phyloP scores from a whole-genome alignment of 2,329 filamentous ascomycete species.

The Trichoderma breve region DNA sequence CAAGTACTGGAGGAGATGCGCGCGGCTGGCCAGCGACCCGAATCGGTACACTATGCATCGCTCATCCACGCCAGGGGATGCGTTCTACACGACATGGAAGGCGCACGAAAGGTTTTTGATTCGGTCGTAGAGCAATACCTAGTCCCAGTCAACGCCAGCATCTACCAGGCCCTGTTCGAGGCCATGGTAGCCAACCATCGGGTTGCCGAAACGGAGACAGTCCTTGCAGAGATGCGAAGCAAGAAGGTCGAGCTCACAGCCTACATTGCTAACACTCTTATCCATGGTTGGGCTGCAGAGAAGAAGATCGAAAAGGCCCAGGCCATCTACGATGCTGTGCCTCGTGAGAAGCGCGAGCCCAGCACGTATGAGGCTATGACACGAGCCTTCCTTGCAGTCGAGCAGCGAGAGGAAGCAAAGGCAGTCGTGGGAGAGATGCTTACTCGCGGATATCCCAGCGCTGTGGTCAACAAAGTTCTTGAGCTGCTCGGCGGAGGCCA shows the following conservation, averaged over 20 bases:
- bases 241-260: conserved; percentile 82
- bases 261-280: conserved; percentile 97
- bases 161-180: conserved; percentile 97
- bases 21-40: conserved; percentile 69
- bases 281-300: conserved; percentile 91
- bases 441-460: conserved; percentile 81
- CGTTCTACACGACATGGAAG: conserved; percentile 85
- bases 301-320: conserved; percentile 77
- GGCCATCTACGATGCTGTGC: conserved; percentile 75
- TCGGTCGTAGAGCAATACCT: conserved; percentile 66
- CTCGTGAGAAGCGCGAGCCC: conserved; percentile 78
- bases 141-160: conserved; percentile 73
- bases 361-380: conserved; percentile 99
- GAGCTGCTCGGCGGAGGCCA: conserved; percentile 72
- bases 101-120: conserved; percentile 79
- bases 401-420: conserved; percentile 75
- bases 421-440: conserved; percentile 86
- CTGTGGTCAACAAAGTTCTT: conserved; percentile 89
- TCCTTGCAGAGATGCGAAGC: conserved; percentile 73
- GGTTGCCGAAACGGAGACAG: conserved; percentile 70
- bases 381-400: conserved; percentile 80
- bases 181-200: conserved; percentile 93
- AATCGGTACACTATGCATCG: conserved; percentile 93
- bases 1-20: conserved; percentile 77
- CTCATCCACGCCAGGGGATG: conserved; percentile 95